Percentiles rank a stretch among this genome's conserved stretches.
Evolutionary conservation across 1,139 yeast genomes (phyloP).

Genomic region (Scheffersomyces illinoinensis): DNA sequence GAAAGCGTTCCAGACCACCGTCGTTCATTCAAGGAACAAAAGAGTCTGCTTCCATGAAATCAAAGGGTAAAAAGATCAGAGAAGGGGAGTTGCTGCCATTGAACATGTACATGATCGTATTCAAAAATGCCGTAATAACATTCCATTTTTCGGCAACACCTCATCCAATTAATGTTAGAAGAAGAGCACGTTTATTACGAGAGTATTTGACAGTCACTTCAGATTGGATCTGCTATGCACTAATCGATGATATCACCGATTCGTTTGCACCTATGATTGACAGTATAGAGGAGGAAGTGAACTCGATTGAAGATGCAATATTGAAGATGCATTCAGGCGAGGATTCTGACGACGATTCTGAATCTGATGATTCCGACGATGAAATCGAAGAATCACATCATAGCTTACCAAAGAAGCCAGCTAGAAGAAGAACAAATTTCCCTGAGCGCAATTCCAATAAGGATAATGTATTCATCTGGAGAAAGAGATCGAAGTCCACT

Average conservation of each 20-base stretch:
- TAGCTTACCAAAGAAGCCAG: neutral
- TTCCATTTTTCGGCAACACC: slow-evolving; percentile 96
- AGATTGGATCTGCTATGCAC: slow-evolving; percentile 96
- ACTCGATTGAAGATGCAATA: slow-evolving; percentile 87
- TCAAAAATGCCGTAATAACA: slow-evolving; percentile 86
- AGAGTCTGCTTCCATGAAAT: slow-evolving; percentile 24
- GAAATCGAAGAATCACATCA: slow-evolving; percentile 2
- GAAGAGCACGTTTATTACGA: slow-evolving; percentile 82
- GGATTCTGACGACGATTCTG: slow-evolving; percentile 38
- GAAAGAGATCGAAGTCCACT: slow-evolving; percentile 42
- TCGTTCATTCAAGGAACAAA: slow-evolving; percentile 8
- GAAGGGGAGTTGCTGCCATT: slow-evolving; percentile 86
- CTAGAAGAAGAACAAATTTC: slow-evolving; percentile 2
- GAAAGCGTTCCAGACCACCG: neutral
- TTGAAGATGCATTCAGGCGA: slow-evolving; percentile 79
- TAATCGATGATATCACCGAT: slow-evolving; percentile 95
- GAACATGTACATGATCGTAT: slow-evolving; percentile 90
- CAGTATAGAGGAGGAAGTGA: slow-evolving; percentile 89
- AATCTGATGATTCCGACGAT: slow-evolving; percentile 10
- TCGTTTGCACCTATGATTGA: slow-evolving; percentile 97
- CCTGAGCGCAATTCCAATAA: slow-evolving; percentile 1
- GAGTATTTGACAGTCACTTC: slow-evolving; percentile 89
- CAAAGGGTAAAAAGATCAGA: slow-evolving; percentile 39
- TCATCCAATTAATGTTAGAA: slow-evolving; percentile 91
- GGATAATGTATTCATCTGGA: slow-evolving; percentile 33